Evolutionary conservation across 352 stramenopile species (phyloP).

Genomic region (Globisporangium nodosum): DNA sequence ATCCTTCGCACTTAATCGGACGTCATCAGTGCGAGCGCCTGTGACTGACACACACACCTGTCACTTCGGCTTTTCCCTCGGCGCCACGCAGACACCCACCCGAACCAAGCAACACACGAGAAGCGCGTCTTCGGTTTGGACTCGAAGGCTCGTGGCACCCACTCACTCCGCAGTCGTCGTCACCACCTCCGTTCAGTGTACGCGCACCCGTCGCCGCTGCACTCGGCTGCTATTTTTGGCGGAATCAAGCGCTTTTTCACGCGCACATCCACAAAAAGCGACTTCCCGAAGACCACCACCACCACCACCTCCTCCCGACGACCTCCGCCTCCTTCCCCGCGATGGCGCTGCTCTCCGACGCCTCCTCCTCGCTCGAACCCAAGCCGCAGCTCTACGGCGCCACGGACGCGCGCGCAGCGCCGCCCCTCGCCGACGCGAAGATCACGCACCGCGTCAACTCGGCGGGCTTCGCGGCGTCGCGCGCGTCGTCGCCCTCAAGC

Average conservation of each 20-base stretch:
- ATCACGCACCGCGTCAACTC: slow-evolving; percentile 19
- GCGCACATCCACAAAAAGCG: background rate
- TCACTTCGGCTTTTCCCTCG: background rate
- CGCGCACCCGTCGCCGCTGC: too few species aligned
- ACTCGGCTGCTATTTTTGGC: background rate
- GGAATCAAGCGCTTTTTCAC: background rate
- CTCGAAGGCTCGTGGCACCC: too few species aligned
- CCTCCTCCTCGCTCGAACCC: background rate
- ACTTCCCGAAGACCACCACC: background rate
- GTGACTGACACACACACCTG: background rate
- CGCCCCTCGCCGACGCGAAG: slow-evolving; percentile 3
- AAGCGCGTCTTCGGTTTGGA: too few species aligned
- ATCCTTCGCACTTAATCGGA: background rate
- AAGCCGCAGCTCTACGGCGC: slow-evolving; percentile 8
- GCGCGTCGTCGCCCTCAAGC: slow-evolving; percentile 25
- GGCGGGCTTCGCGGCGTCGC: slow-evolving; percentile 22
- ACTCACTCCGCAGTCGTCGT: background rate
- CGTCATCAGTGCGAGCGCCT: background rate
- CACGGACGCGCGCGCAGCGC: background rate
- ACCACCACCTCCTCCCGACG: background rate
- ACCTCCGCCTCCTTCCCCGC: background rate
- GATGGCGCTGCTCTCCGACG: slow-evolving; percentile 13
- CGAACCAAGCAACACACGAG: background rate
- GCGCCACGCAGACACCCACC: background rate
- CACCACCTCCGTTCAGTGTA: background rate